Evolutionary conservation across 2,329 filamentous ascomycete species (phyloP).

Genomic region (Chrysoporthe deuterocubensis): DNA sequence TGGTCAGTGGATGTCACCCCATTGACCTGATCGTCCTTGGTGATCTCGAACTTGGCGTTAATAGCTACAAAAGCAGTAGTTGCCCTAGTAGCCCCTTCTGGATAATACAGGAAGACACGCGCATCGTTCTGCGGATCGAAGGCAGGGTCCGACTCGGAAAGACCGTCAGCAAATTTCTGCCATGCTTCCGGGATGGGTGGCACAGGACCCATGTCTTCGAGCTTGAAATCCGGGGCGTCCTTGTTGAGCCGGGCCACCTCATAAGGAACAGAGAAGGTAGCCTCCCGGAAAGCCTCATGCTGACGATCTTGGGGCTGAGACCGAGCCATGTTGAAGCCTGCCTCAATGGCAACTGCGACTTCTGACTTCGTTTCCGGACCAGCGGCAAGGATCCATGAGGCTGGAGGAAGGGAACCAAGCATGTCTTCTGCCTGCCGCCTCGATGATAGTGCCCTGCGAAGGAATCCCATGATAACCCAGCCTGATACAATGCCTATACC

Average conservation of each 20-base stretch:
- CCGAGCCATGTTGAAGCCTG: conserved; percentile 13
- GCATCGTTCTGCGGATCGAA: conserved; percentile 1
- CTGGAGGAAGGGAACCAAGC: not conserved
- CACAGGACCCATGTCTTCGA: conserved; percentile 6
- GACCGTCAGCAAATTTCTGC: not conserved
- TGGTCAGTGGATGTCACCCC: not conserved
- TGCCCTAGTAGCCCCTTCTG: not conserved
- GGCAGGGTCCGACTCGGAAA: not conserved
- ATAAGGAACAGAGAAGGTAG: conserved; percentile 14
- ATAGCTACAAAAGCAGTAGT: conserved; percentile 16
- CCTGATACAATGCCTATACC: not conserved
- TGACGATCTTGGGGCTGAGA: not conserved
- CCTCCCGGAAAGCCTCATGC: not conserved
- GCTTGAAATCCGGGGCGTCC: not conserved
- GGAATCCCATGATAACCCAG: not conserved
- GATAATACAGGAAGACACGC: conserved; percentile 9
- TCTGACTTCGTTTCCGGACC: not conserved
- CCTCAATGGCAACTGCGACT: not conserved
- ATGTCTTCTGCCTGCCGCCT: not conserved
- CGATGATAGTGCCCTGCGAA: not conserved
- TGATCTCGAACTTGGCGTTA: conserved; percentile 1
- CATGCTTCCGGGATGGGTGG: not conserved
- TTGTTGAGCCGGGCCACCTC: conserved; percentile 18
- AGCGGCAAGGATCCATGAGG: not conserved
- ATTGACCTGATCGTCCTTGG: not conserved